These are phyloP conservation scores for Scopulariopsis brevicaulis DNA, from an alignment of 2,329 filamentous ascomycete species.

Conservation along the genomic window DNA sequence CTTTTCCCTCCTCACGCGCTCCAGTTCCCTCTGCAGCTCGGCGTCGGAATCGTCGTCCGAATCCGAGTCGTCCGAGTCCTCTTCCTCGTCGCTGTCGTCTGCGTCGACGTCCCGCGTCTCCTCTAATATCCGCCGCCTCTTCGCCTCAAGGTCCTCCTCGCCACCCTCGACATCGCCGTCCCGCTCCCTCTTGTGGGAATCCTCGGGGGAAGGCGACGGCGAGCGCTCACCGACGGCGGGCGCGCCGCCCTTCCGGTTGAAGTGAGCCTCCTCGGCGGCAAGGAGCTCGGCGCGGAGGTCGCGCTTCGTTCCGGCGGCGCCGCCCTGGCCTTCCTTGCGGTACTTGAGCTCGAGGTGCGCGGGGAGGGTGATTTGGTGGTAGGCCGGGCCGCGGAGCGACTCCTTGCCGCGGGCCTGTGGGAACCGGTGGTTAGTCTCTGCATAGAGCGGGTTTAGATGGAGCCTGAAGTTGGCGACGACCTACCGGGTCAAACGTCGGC, in stretches of 20 bases:
- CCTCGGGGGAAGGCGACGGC: not conserved
- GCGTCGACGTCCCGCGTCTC: slow-evolving; percentile 48
- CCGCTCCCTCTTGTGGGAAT: slow-evolving; percentile 3
- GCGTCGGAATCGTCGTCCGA: slow-evolving; percentile 50
- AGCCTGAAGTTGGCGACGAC: slow-evolving; percentile 9
- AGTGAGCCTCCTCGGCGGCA: slow-evolving; percentile 77
- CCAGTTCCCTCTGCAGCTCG: slow-evolving; percentile 82
- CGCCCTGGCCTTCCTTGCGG: slow-evolving; percentile 78
- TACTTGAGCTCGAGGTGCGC: slow-evolving; percentile 90
- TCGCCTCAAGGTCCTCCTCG: slow-evolving; percentile 65
- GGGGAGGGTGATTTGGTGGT: slow-evolving; percentile 90
- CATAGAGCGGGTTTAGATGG: slow-evolving; percentile 7
- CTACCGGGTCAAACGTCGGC: slow-evolving; percentile 91
- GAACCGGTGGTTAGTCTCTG: slow-evolving; percentile 12
- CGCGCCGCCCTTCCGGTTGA: slow-evolving; percentile 68
- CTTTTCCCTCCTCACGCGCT: slow-evolving; percentile 83
- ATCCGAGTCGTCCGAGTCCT: slow-evolving; percentile 33
- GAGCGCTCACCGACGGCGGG: slow-evolving; percentile 11
- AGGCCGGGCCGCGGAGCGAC: slow-evolving; percentile 81
- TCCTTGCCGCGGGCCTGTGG: slow-evolving; percentile 81
- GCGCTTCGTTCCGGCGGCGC: slow-evolving; percentile 59
- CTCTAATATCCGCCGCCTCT: slow-evolving; percentile 76
- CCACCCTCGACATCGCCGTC: slow-evolving; percentile 22
- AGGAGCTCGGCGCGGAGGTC: slow-evolving; percentile 87
- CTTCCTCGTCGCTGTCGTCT: slow-evolving; percentile 27